phyloP scores from a whole-genome alignment of 2,329 filamentous ascomycete genomes.

The Rosellinia necatrix region DNA sequence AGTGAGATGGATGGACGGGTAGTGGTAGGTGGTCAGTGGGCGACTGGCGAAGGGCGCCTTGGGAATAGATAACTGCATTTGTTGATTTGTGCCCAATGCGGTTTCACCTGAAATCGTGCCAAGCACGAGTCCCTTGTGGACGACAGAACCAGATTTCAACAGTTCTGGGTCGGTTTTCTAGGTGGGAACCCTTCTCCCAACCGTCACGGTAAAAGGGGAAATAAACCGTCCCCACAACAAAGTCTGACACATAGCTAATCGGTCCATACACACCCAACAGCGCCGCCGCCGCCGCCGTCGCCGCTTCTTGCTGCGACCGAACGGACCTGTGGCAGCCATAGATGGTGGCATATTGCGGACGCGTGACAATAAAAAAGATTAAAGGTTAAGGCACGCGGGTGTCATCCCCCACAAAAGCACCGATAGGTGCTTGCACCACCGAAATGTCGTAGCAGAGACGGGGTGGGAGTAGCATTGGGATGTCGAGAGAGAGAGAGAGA shows the following conservation, averaged over 20 bases:
- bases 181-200: too few relatives aligned
- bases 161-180: constrained; percentile 15
- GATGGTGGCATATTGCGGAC: constrained; percentile 15
- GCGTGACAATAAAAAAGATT: constrained; percentile 23
- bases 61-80: neutral
- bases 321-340: neutral
- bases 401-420: constrained; percentile 4
- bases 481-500: constrained; percentile 5
- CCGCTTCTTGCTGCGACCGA: constrained; percentile 9
- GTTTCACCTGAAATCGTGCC: constrained; percentile 5
- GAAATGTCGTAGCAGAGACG: constrained; percentile 6
- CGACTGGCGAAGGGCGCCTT: too few relatives aligned
- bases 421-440: neutral
- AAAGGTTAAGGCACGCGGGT: constrained; percentile 3
- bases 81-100: neutral
- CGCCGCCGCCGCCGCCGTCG: too few relatives aligned
- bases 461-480: constrained; percentile 14
- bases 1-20: too few relatives aligned
- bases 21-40: too few relatives aligned
- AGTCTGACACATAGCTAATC: constrained; percentile 11
- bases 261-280: neutral
- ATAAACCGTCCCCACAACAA: constrained; percentile 7
- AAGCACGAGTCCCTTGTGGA: constrained; percentile 2
- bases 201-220: neutral
- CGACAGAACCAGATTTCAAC: constrained; percentile 9